Evolutionary conservation across 164 flowering plant genomes (phyloP).

Genomic region (Vitis rupestris): DNA sequence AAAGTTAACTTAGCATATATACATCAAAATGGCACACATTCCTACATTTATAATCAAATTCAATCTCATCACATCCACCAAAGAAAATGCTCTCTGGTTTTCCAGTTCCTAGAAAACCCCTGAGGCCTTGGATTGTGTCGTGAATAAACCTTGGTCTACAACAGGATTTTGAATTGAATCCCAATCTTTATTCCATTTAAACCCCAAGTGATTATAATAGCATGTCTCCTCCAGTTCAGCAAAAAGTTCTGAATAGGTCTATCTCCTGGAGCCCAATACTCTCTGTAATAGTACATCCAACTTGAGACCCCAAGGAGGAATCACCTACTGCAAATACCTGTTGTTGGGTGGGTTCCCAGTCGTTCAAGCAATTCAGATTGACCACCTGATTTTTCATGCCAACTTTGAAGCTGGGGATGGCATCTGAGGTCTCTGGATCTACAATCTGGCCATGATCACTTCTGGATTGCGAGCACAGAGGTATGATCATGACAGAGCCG

Average conservation of each 20-base stretch:
- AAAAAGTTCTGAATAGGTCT: background rate
- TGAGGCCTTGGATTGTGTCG: background rate
- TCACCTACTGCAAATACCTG: background rate
- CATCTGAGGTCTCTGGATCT: background rate
- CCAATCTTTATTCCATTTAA: background rate
- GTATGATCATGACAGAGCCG: background rate
- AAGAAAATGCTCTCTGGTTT: no score
- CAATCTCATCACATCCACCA: no score
- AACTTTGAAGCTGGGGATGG: background rate
- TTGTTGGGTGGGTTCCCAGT: background rate
- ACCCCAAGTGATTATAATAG: background rate
- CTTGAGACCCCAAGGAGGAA: background rate
- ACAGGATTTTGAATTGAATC: conserved; percentile 1
- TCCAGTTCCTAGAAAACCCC: no score
- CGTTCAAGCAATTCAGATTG: background rate
- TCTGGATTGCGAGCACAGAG: no score
- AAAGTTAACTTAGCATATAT: no score
- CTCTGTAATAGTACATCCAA: background rate
- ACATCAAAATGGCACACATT: no score
- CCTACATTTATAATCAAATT: no score
- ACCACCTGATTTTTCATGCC: background rate
- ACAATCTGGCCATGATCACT: no score
- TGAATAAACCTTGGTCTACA: conserved; percentile 9
- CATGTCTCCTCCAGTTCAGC: background rate
- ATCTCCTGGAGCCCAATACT: background rate